Evolutionary conservation across 495 filamentous ascomycete species (phyloP).

Genomic region (Penicillium canariense): DNA sequence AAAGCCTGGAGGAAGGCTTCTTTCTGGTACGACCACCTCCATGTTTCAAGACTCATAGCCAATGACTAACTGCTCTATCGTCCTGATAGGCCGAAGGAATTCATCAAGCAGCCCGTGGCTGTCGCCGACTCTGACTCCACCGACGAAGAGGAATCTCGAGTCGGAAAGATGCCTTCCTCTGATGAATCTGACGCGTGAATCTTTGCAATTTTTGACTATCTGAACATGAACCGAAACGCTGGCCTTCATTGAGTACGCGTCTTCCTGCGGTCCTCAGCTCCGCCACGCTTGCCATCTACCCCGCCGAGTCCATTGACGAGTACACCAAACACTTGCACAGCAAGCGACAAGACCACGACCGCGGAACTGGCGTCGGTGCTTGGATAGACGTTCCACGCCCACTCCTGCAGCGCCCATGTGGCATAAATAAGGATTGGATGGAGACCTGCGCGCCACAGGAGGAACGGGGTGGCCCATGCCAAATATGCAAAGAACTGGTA

Average conservation of each 20-base stretch:
- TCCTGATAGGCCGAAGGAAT: constrained; percentile 70
- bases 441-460: constrained; percentile 78
- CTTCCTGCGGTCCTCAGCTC: constrained; percentile 14
- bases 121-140: constrained; percentile 35
- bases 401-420: constrained; percentile 84
- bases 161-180: constrained; percentile 78
- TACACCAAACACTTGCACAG: constrained; percentile 55
- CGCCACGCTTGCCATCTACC: constrained; percentile 14
- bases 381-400: constrained; percentile 97
- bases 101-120: constrained; percentile 55
- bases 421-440: constrained; percentile 69
- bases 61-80: neutral
- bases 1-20: constrained; percentile 83
- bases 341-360: constrained; percentile 70
- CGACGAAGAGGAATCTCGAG: constrained; percentile 71
- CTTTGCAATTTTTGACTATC: neutral
- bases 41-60: neutral
- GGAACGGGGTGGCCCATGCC: constrained; percentile 86
- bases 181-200: constrained; percentile 53
- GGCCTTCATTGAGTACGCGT: constrained; percentile 23
- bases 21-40: constrained; percentile 69
- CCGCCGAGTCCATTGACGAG: constrained; percentile 25
- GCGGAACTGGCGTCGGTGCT: constrained; percentile 77
- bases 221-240: neutral
- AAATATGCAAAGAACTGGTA: constrained; percentile 98